Evolutionary conservation across 2,329 filamentous ascomycete species (phyloP).

Genomic region (Aspergillus nomiae): DNA sequence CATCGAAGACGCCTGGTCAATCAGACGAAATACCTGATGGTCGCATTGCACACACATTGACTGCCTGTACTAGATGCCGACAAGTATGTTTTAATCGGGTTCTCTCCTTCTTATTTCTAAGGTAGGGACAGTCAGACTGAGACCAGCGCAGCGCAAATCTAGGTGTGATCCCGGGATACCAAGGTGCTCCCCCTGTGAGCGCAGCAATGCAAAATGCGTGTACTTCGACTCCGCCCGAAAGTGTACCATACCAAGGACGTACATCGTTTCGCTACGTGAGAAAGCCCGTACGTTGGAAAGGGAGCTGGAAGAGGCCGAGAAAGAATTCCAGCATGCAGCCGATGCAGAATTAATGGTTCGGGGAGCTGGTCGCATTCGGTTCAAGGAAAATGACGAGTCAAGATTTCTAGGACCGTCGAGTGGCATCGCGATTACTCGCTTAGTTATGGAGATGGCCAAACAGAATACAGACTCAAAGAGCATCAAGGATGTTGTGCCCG

Average conservation of each 20-base stretch:
- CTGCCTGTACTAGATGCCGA: slow-evolving; percentile 53
- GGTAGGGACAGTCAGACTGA: slow-evolving; percentile 9
- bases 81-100: slow-evolving; percentile 39
- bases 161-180: slow-evolving; percentile 92
- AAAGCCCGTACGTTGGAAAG: slow-evolving; percentile 79
- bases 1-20: slow-evolving; percentile 31
- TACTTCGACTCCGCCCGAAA: slow-evolving; percentile 91
- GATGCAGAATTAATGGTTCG: slow-evolving; percentile 84
- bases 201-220: slow-evolving; percentile 87
- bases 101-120: not conserved
- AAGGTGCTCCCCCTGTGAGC: slow-evolving; percentile 87
- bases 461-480: slow-evolving; percentile 87
- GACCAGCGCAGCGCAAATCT: slow-evolving; percentile 74
- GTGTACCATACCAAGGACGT: slow-evolving; percentile 82
- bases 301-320: slow-evolving; percentile 76
- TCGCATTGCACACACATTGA: slow-evolving; percentile 50
- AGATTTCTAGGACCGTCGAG: slow-evolving; percentile 92
- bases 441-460: slow-evolving; percentile 96
- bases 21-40: slow-evolving; percentile 36
- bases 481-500: slow-evolving; percentile 88
- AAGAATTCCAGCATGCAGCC: slow-evolving; percentile 70
- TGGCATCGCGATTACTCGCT: slow-evolving; percentile 89
- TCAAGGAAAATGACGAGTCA: slow-evolving; percentile 83
- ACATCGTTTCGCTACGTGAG: slow-evolving; percentile 89
- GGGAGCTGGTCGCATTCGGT: slow-evolving; percentile 79